Evolutionary conservation across 148 eudicot species (phyloP).

Genomic region (Vaccinium corymbosum): DNA sequence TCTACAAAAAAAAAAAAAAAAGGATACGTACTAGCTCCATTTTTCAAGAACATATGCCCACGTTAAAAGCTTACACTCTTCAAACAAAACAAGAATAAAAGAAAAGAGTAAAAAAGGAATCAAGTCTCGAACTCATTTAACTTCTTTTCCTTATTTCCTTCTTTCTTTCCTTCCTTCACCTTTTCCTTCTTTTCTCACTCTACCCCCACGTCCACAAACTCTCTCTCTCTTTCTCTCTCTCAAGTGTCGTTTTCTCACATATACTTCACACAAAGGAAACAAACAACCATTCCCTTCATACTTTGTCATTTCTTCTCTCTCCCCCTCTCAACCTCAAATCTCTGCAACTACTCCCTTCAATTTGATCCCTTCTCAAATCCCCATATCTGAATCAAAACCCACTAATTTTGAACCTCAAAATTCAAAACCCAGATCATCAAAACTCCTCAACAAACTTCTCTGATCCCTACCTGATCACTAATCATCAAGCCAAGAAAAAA

Average conservation of each 20-base stretch:
- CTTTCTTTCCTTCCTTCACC: conserved; percentile 16
- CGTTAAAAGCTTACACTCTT: conserved; percentile 25
- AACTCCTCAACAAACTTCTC: not conserved
- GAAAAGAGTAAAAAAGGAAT: conserved; percentile 24
- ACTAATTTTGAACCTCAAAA: conserved; percentile 1
- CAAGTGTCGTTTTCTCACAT: conserved; percentile 86
- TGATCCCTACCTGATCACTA: not conserved
- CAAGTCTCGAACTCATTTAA: not conserved
- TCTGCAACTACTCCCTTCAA: conserved; percentile 44
- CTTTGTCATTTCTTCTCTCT: conserved; percentile 38
- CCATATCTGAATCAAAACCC: conserved; percentile 23
- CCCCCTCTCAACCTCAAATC: conserved; percentile 28
- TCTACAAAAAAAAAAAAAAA: too few species aligned
- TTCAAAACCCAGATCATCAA: conserved; percentile 15
- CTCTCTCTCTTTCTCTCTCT: conserved; percentile 18
- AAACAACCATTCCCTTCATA: conserved; percentile 60
- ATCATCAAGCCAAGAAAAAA: not conserved
- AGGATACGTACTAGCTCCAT: not conserved
- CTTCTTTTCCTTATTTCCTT: conserved; percentile 11
- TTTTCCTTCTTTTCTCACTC: conserved; percentile 18
- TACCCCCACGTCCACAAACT: conserved; percentile 64
- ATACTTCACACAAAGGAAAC: conserved; percentile 83
- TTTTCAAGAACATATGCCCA: conserved; percentile 10
- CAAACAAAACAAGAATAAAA: not conserved
- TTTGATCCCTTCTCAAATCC: conserved; percentile 24